Evolutionary conservation across 164 flowering plant species (phyloP).

Genomic region (Vitis labrusca): DNA sequence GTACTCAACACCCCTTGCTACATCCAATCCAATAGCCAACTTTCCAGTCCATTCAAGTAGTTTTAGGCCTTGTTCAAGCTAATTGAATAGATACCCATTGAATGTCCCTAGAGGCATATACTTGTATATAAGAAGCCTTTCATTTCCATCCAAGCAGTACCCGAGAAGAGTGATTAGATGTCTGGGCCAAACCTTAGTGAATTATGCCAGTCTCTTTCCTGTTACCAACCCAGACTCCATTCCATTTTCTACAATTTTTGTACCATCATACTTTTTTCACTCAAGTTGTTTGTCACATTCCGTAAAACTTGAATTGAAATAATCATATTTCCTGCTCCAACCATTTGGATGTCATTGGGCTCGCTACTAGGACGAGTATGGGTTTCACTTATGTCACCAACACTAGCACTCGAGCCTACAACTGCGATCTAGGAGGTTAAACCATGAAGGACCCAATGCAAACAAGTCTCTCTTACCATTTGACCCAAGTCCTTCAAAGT

Average conservation of each 20-base stretch:
- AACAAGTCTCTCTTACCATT: too few relatives aligned
- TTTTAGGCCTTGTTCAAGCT: slow-evolving; percentile 59
- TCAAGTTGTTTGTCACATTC: slow-evolving; percentile 66
- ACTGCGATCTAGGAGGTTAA: slow-evolving; percentile 44
- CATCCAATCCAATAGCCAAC: slow-evolving; percentile 70
- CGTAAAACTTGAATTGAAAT: slow-evolving; percentile 72
- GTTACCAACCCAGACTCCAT: slow-evolving; percentile 63
- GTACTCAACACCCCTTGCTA: slow-evolving; percentile 25
- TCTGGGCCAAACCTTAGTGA: slow-evolving; percentile 72
- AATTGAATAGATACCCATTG: slow-evolving; percentile 60
- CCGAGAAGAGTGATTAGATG: slow-evolving; percentile 79
- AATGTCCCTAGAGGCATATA: slow-evolving; percentile 88
- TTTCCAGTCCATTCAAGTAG: slow-evolving; percentile 69
- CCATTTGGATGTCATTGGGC: slow-evolving; percentile 60
- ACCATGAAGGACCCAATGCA: too few relatives aligned
- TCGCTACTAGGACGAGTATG: slow-evolving; percentile 39
- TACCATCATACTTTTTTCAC: slow-evolving; percentile 69
- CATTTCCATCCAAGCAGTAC: slow-evolving; percentile 74
- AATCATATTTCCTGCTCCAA: slow-evolving; percentile 71
- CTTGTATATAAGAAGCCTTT: slow-evolving; percentile 74
- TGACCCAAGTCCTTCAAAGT: too few relatives aligned
- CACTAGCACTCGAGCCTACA: slow-evolving; percentile 62
- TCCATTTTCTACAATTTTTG: slow-evolving; percentile 77
- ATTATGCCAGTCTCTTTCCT: slow-evolving; percentile 62
- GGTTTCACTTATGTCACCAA: slow-evolving; percentile 52